Percentiles rank a stretch among this genome's conserved stretches.
These are phyloP conservation scores for Hymenoscyphus albidus DNA, from an alignment of 2,329 filamentous ascomycete genomes.

Conservation along the genomic window DNA sequence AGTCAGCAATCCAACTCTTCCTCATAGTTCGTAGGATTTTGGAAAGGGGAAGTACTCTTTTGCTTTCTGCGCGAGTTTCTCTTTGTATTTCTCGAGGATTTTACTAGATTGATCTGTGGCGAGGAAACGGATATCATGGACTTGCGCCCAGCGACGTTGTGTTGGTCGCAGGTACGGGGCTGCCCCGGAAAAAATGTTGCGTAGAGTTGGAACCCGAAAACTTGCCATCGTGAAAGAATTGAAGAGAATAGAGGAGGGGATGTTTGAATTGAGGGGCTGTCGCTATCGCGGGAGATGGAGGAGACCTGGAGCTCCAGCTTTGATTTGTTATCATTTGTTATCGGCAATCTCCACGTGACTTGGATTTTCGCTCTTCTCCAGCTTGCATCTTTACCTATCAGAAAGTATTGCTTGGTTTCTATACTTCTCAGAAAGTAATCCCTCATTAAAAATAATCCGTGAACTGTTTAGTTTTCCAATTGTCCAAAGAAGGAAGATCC, in stretches of 20 bases:
- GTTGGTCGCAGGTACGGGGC: constrained; percentile 34
- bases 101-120: constrained; percentile 68
- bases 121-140: constrained; percentile 87
- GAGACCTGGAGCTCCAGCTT: too few species aligned
- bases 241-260: not conserved
- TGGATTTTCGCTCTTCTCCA: too few species aligned
- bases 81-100: constrained; percentile 79
- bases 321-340: too few species aligned
- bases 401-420: too few species aligned
- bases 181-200: constrained; percentile 37
- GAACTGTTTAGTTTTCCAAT: too few species aligned
- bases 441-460: too few species aligned
- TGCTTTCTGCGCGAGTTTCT: constrained; percentile 81
- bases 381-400: too few species aligned
- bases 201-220: constrained; percentile 46
- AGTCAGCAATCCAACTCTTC: not conserved
- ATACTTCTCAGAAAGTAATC: too few species aligned
- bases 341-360: too few species aligned
- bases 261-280: not conserved
- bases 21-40: too few species aligned
- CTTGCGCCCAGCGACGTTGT: constrained; percentile 85
- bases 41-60: too few species aligned
- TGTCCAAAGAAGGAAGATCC: too few species aligned
- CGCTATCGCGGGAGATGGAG: not conserved
- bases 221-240: constrained; percentile 43